A percentile compares a stretch with the other conserved stretches of the same genome.
These are phyloP conservation scores for Polytrichum commune DNA, from an alignment of 225 moss, liverwort and hornwort species.

Conservation along the genomic window DNA sequence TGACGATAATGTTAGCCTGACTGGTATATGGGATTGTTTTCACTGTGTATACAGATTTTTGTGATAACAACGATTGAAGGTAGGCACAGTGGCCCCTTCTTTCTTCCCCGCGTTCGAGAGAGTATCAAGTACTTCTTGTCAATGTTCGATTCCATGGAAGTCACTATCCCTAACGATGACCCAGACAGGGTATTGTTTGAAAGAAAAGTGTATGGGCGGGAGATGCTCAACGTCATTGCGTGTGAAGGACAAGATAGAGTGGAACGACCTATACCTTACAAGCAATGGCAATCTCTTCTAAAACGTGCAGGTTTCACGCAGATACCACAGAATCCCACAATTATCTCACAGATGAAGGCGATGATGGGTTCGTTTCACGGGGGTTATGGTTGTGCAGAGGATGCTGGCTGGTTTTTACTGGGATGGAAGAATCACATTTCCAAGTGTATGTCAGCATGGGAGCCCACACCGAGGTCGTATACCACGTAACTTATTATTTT, in stretches of 20 bases:
- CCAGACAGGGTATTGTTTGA: slow-evolving; percentile 52
- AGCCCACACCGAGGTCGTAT: slow-evolving; percentile 15
- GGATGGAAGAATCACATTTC: slow-evolving; percentile 65
- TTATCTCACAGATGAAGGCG: slow-evolving; percentile 22
- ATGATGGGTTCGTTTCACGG: slow-evolving; percentile 48
- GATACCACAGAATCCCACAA: slow-evolving; percentile 18
- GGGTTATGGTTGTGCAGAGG: slow-evolving; percentile 47
- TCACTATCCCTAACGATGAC: slow-evolving; percentile 45
- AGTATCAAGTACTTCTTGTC: slow-evolving; percentile 48
- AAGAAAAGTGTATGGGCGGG: slow-evolving; percentile 46
- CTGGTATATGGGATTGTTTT: not conserved
- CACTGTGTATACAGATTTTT: slow-evolving; percentile 26
- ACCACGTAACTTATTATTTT: too few relatives aligned
- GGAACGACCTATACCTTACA: slow-evolving; percentile 58
- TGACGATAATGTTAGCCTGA: not conserved
- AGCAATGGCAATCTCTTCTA: slow-evolving; percentile 73
- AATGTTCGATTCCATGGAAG: slow-evolving; percentile 46
- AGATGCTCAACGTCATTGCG: slow-evolving; percentile 67
- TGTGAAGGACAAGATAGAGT: slow-evolving; percentile 77
- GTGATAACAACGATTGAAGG: slow-evolving; percentile 41
- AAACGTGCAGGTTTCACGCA: not conserved
- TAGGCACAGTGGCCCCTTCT: slow-evolving; percentile 69
- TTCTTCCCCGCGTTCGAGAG: slow-evolving; percentile 75
- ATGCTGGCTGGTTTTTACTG: slow-evolving; percentile 63
- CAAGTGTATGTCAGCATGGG: slow-evolving; percentile 37